A percentile compares a stretch with the other conserved stretches of the same genome.
These are phyloP conservation scores for Lentinus tigrinus DNA, from an alignment of 768 basidiomycete species.

Conservation along the genomic window DNA sequence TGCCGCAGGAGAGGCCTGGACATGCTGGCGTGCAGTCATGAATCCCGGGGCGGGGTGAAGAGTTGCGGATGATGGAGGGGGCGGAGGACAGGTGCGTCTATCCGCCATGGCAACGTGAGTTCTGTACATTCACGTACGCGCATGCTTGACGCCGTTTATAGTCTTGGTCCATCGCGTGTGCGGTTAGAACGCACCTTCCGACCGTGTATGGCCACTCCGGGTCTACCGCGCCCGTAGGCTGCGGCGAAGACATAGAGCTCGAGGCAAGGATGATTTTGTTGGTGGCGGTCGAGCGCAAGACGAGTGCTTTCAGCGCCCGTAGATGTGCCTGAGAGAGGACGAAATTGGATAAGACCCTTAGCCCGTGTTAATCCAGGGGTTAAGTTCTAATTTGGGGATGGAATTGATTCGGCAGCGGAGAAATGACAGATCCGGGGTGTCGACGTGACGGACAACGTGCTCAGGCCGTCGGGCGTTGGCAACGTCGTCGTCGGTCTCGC, in stretches of 20 bases:
- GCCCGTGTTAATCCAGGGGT: too few relatives aligned
- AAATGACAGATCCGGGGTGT: neutral
- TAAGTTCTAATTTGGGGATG: too few relatives aligned
- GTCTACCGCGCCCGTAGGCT: too few relatives aligned
- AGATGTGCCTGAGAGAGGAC: too few relatives aligned
- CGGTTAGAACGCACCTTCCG: neutral
- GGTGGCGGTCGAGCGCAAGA: too few relatives aligned
- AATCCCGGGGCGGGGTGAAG: neutral
- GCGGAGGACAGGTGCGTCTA: slow-evolving; percentile 15
- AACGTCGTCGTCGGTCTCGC: neutral
- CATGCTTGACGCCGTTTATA: slow-evolving; percentile 13
- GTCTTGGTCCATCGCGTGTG: neutral
- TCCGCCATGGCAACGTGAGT: slow-evolving; percentile 17
- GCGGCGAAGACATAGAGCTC: too few relatives aligned
- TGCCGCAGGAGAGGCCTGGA: slow-evolving; percentile 6
- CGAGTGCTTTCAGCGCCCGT: too few relatives aligned
- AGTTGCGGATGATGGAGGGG: slow-evolving; percentile 4
- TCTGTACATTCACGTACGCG: neutral
- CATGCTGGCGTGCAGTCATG: slow-evolving; percentile 20
- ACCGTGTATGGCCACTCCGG: neutral
- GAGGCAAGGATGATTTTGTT: too few relatives aligned
- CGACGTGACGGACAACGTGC: too few relatives aligned
- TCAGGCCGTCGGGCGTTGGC: neutral
- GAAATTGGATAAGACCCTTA: too few relatives aligned
- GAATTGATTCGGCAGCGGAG: too few relatives aligned